Conservation (phyloP, 1,284 basidiomycete species). For the Ceratobasidium sp. region DNA sequence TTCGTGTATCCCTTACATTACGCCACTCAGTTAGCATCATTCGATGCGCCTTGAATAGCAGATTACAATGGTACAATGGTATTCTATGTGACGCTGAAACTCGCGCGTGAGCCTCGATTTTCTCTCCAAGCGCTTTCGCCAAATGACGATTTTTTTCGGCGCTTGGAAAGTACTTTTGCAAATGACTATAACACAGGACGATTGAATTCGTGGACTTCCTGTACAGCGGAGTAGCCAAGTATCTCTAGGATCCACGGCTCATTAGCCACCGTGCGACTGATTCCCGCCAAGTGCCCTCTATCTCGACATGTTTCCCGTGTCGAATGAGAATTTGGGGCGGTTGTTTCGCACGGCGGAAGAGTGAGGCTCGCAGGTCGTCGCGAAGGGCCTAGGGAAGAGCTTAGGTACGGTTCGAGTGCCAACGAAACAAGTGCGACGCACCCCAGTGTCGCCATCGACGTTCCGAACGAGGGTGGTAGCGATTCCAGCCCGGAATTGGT, state of each 20-base stretch:
- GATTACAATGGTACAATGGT: no score
- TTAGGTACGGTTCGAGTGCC: background rate
- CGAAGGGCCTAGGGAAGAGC: constrained; percentile 16
- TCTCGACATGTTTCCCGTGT: constrained; percentile 34
- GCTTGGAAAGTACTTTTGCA: no score
- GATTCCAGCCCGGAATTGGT: constrained; percentile 35
- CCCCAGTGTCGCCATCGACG: constrained; percentile 36
- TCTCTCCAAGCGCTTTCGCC: no score
- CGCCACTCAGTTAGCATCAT: no score
- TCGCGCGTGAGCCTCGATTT: no score
- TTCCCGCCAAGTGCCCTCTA: constrained; percentile 26
- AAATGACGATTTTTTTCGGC: no score
- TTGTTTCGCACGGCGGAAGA: constrained; percentile 11
- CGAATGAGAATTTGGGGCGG: constrained; percentile 28
- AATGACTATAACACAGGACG: no score
- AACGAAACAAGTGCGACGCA: background rate
- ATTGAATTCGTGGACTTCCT: no score
- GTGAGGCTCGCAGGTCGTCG: constrained; percentile 16
- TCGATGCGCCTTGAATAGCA: no score
- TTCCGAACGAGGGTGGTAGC: constrained; percentile 37
- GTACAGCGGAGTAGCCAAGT: background rate
- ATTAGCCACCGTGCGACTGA: constrained; percentile 22
- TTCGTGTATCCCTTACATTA: no score
- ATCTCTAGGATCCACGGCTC: constrained; percentile 15
- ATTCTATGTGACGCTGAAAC: no score